Percentiles rank a stretch among this genome's conserved stretches.
Conservation (phyloP, 2,329 filamentous ascomycete genomes). For the Botrytis fragariae region DNA sequence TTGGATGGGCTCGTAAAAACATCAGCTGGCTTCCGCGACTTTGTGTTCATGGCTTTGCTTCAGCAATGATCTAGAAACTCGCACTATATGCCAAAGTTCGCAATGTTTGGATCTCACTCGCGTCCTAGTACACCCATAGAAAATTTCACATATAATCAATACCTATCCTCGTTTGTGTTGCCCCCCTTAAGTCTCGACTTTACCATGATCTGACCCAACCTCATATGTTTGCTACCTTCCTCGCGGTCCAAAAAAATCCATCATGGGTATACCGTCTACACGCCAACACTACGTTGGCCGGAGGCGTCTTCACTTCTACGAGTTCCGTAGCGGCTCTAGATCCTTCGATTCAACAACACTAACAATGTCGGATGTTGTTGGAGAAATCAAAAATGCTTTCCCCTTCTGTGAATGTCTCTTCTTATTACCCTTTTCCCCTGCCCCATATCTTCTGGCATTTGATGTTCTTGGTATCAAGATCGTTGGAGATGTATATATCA, state of each 20-base stretch:
- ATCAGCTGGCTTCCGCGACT: not conserved
- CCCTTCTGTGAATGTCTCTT: not conserved
- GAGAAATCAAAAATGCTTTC: not conserved
- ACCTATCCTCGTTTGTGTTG: not conserved
- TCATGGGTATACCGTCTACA: not conserved
- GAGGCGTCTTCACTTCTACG: not conserved
- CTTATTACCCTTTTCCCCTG: not conserved
- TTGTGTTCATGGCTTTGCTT: not conserved
- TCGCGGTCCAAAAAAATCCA: not conserved
- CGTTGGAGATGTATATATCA: not conserved
- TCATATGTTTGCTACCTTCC: not conserved
- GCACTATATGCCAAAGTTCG: not conserved
- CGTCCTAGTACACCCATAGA: too few species aligned
- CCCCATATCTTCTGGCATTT: not conserved
- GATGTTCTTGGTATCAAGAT: not conserved
- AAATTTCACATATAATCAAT: not conserved
- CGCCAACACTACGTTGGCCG: not conserved
- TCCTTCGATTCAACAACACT: not conserved
- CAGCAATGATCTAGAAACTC: not conserved
- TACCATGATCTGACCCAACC: not conserved
- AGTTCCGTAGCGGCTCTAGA: not conserved
- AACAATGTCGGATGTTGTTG: not conserved
- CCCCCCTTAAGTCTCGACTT: not conserved
- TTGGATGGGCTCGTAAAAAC: accelerated
- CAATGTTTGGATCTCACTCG: not conserved